Percentiles rank a stretch among this genome's conserved stretches.
phyloP scores from a whole-genome alignment of 768 basidiomycete species.

The Filobasidium floriforme region DNA sequence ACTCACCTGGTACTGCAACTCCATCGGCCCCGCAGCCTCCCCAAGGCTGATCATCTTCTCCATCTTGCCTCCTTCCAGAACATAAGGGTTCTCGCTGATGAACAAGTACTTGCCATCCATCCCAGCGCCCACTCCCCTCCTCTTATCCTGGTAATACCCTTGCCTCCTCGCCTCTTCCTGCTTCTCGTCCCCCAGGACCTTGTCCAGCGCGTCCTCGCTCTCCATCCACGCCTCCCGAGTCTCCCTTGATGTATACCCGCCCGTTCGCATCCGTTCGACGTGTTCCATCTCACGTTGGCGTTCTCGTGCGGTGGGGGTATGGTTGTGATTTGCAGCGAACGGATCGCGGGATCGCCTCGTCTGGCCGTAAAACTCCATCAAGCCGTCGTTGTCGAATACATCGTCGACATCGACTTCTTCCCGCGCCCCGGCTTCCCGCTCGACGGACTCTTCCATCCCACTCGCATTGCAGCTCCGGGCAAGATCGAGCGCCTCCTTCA shows the following conservation, averaged over 20 bases:
- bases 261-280: not conserved
- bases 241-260: not conserved
- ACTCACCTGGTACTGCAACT: slow-evolving; percentile 22
- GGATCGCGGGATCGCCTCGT: slow-evolving; percentile 10
- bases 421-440: not conserved
- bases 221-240: not conserved
- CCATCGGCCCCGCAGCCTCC: not conserved
- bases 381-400: slow-evolving; percentile 15
- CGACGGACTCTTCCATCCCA: not conserved
- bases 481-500: not conserved
- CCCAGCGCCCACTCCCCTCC: slow-evolving; percentile 22
- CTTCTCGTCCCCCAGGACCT: slow-evolving; percentile 11
- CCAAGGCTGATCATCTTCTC: slow-evolving; percentile 2
- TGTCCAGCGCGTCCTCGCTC: not conserved
- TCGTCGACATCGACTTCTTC: slow-evolving; percentile 13
- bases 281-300: slow-evolving; percentile 2
- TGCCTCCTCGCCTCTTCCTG: slow-evolving; percentile 5
- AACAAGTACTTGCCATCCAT: slow-evolving; percentile 37
- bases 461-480: not conserved
- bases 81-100: slow-evolving; percentile 38
- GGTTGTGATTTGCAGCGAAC: not conserved
- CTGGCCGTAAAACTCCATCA: slow-evolving; percentile 21
- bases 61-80: not conserved
- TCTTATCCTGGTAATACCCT: slow-evolving; percentile 22
- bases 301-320: slow-evolving; percentile 5